A percentile compares a stretch with the other conserved stretches of the same genome.
phyloP scores from a whole-genome alignment of 192 early-diverging fungal species.

The Gorgonomyces haynaldii region DNA sequence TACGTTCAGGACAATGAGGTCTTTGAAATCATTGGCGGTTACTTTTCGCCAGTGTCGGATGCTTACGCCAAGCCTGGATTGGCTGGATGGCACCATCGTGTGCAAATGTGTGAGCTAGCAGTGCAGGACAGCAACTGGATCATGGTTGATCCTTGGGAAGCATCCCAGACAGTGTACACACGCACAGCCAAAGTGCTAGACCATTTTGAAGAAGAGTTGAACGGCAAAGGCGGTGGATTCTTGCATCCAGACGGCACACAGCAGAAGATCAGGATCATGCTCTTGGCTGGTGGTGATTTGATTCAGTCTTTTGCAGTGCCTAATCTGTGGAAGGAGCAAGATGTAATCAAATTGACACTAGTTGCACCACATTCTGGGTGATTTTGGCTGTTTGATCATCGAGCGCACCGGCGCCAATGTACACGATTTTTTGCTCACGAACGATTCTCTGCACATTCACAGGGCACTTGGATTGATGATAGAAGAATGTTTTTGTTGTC shows the following conservation, averaged over 20 bases:
- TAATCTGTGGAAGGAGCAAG: constrained; percentile 72
- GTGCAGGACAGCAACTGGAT: constrained; percentile 76
- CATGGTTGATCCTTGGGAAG: constrained; percentile 95
- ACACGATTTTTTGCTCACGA: constrained; percentile 78
- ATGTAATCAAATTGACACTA: constrained; percentile 48
- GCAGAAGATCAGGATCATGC: constrained; percentile 67
- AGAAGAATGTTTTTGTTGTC: constrained; percentile 84
- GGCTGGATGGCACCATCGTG: constrained; percentile 73
- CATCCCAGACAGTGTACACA: constrained; percentile 63
- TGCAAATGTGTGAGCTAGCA: constrained; percentile 86
- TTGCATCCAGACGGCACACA: not conserved
- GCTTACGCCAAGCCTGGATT: constrained; percentile 89
- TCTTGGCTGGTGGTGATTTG: constrained; percentile 92
- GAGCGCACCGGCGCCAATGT: constrained; percentile 92
- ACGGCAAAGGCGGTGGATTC: constrained; percentile 58
- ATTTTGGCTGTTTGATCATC: constrained; percentile 87
- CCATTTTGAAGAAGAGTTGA: constrained; percentile 88
- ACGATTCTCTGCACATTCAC: constrained; percentile 83
- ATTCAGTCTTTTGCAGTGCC: constrained; percentile 92
- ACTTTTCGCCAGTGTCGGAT: constrained; percentile 94
- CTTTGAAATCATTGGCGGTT: constrained; percentile 87
- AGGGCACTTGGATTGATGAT: constrained; percentile 32
- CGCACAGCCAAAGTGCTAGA: constrained; percentile 83
- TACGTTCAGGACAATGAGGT: constrained; percentile 56
- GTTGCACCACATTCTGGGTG: constrained; percentile 81